Base-by-base conservation (phyloP, 1,139 yeast genomes). In the Suhomyces kunorum region DNA sequence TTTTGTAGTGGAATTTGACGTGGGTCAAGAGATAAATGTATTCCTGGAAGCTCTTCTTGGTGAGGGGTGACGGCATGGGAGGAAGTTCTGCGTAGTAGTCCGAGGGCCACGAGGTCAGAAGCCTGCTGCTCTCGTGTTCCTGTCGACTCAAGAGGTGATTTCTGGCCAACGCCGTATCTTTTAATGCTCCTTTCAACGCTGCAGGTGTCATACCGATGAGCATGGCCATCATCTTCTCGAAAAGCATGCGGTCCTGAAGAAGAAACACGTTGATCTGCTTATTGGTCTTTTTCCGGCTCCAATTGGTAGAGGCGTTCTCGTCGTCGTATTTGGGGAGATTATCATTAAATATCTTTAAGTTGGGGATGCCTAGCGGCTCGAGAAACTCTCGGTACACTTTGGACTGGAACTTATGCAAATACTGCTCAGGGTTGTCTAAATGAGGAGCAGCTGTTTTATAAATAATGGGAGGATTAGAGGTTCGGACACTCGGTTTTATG, bases 11-110 rank as follows among this genome's bases (percentile, higher is more conserved):
- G 17, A 64, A 54, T 28, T 51, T 59, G 47, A 54, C 51, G 43
- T 71, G 74, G 1, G 76, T 68, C 22, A 73, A 50, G 28, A 55
- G 54, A 43, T 69, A 64, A 15, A 72, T 66, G 40, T 68, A 72
- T 28, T 64, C 55, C 33, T 61, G 61, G 44, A 73, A 72, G n/a
- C 45, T 42, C 9, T 59, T 60, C n/a, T 45, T 37, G 0, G 67
- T 61, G 28, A 66, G 47, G 1, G 59, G 61, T 1, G 40, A 24
- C 3, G 74, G 69, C 9, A 68, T 49, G 4, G 61, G 58, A 0
- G 77, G 76, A 1, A 72, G 40, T 40, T 68, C 74, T 8, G 51
- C 50, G 42, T 60, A 68, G 19, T 40, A 35, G 7, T 45, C 34
- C 3, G 44, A 14, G 4, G 50, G 48, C 30, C 28, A 31, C 8